Conservation (phyloP, 352 stramenopile genomes). For the Globisporangium takayamanum region DNA sequence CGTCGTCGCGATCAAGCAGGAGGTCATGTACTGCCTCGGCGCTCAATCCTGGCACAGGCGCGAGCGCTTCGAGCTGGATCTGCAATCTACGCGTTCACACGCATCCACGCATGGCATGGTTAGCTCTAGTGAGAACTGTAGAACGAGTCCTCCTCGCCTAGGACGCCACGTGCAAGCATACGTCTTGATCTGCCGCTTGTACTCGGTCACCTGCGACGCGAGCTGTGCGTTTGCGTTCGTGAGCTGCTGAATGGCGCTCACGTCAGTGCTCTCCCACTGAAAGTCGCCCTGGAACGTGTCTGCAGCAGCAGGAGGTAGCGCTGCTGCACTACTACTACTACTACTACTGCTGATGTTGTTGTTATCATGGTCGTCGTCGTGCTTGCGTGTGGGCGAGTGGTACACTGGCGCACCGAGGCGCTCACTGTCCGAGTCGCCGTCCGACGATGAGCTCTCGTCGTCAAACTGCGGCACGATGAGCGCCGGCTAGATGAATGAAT, state of each 20-base stretch:
- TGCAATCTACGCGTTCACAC: constrained; percentile 30
- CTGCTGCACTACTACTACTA: not conserved
- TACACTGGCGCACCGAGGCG: constrained; percentile 1
- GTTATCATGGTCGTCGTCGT: constrained; percentile 22
- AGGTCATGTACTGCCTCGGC: constrained; percentile 46
- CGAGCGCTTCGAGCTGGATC: constrained; percentile 60
- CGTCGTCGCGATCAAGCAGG: constrained; percentile 48
- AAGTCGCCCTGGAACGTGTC: constrained; percentile 23
- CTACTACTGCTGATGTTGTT: constrained; percentile 4
- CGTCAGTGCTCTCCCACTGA: constrained; percentile 28
- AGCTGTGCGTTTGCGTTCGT: constrained; percentile 52
- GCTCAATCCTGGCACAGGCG: constrained; percentile 57
- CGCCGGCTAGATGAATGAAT: constrained; percentile 16
- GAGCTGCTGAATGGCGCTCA: constrained; percentile 54
- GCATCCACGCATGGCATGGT: not conserved
- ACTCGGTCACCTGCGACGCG: constrained; percentile 29
- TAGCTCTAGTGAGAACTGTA: not conserved
- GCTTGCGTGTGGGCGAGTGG: constrained; percentile 4
- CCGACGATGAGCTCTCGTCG: constrained; percentile 44
- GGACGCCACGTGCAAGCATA: constrained; percentile 13
- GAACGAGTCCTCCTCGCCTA: not conserved
- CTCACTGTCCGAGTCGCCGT: constrained; percentile 19
- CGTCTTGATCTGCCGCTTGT: constrained; percentile 58
- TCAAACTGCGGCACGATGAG: constrained; percentile 64
- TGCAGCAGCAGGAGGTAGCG: not conserved